phyloP scores from a whole-genome alignment of 2,329 filamentous ascomycete genomes.

The Periconia sp. region DNA sequence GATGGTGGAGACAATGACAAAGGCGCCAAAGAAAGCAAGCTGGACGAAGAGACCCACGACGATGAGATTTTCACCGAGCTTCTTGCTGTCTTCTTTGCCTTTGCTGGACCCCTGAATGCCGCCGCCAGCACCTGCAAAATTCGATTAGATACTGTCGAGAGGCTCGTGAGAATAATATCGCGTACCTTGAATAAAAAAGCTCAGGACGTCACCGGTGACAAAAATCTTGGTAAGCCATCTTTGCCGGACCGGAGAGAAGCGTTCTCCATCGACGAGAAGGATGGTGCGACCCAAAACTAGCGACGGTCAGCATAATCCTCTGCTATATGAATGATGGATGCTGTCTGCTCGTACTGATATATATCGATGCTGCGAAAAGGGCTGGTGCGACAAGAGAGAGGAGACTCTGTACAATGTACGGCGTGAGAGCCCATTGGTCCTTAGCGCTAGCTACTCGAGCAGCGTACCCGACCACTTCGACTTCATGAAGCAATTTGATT shows the following conservation, averaged over 20 bases:
- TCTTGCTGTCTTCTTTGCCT: constrained; percentile 19
- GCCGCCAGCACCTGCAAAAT: constrained; percentile 42
- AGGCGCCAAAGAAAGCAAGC: constrained; percentile 60
- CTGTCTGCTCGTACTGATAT: constrained; percentile 38
- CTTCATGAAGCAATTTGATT: constrained; percentile 27
- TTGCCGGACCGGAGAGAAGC: constrained; percentile 46
- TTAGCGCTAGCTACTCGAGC: constrained; percentile 46
- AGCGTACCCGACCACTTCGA: constrained; percentile 55
- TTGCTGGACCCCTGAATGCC: constrained; percentile 42
- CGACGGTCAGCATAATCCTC: not conserved
- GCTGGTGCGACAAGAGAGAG: constrained; percentile 48
- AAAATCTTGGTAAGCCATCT: constrained; percentile 58
- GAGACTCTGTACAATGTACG: constrained; percentile 45
- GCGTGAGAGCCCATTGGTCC: constrained; percentile 25
- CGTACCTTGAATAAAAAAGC: constrained; percentile 52
- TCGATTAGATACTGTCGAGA: not conserved
- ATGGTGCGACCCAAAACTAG: constrained; percentile 44
- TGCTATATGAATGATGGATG: not conserved
- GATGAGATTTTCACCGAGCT: constrained; percentile 56
- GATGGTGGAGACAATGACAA: constrained; percentile 51
- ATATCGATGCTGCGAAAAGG: constrained; percentile 51
- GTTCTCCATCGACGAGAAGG: constrained; percentile 44
- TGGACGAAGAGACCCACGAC: constrained; percentile 60
- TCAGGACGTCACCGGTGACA: constrained; percentile 57
- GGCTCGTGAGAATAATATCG: not conserved